Base-by-base conservation (phyloP, 2,329 filamentous ascomycete species). In the Epichloe amarillans region DNA sequence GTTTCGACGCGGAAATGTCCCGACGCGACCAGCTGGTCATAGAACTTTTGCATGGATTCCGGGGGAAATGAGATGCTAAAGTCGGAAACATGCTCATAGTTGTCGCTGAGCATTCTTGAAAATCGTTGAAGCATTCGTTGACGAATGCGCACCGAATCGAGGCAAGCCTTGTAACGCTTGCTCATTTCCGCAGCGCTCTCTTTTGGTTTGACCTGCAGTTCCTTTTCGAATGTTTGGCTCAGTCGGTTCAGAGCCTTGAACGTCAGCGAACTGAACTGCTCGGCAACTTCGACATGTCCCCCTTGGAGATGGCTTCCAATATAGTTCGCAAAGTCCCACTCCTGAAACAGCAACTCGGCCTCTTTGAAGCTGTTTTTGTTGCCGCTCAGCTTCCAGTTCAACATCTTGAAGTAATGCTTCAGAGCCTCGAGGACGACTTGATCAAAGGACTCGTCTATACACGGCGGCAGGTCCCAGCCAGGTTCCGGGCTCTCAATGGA, bases 351-450 rank as follows among this genome's bases (percentile, higher is more conserved):
- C 56, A 98, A 85, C 72, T 98, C 93, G 6, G 93, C 93, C 66
- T 98, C 93, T 64, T 97, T 97, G 77, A 98, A 98, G 0, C 90
- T 96, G 69, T 97, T 98, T 66, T 96, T 97, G 72, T 97, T 97
- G 51, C 89, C 88, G 59, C 86, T 90, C 49, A 98, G 73, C 67
- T 97, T 97, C 88, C 90, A 97, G 64, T 97, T 96, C 43, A 98
- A 74, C 79, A 98, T 90, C 66, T 91, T 93, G 76, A 98, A 98
- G 69, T 98, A 98, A 66, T 95, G 97, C 65, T 91, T 94, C 58
- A 98, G 73, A 0, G 91, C 90, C 61, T 96, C 91, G 42, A 98
- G 70, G 10, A 97, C 88, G 17, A 94, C 88, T 36, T 84, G 79
- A 63, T 97, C 93, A 61, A 97, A 98, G 41, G 88, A 88, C 63